Conservation (phyloP, 768 basidiomycete species). For the Dentipellis fragilis region DNA sequence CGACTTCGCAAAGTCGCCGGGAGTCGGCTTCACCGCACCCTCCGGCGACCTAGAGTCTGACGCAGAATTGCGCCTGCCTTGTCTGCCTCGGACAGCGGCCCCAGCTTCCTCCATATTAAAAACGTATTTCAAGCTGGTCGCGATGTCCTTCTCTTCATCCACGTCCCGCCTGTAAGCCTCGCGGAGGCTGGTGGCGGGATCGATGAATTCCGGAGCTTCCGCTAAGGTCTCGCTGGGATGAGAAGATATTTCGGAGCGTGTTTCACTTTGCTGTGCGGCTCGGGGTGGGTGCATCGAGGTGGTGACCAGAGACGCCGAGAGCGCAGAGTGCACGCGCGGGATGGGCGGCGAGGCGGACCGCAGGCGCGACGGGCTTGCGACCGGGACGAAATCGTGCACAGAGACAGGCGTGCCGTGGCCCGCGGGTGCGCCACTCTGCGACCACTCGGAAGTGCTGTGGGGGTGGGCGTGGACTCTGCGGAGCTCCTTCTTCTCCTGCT, state of each 20-base stretch:
- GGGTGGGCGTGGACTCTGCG: slow-evolving; percentile 6
- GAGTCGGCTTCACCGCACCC: not conserved
- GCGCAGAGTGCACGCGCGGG: slow-evolving; percentile 39
- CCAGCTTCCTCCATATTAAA: slow-evolving; percentile 31
- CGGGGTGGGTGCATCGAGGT: slow-evolving; percentile 22
- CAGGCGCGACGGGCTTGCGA: slow-evolving; percentile 26
- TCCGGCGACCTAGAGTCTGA: not conserved
- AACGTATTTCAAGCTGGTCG: slow-evolving; percentile 38
- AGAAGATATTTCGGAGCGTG: not conserved
- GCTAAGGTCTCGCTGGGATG: not conserved
- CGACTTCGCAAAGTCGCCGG: not conserved
- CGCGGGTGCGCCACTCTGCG: slow-evolving; percentile 1
- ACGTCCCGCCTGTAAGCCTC: slow-evolving; percentile 37
- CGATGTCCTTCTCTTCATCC: slow-evolving; percentile 34
- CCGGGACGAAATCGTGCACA: slow-evolving; percentile 51
- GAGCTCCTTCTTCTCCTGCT: slow-evolving; percentile 26
- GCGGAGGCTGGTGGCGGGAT: slow-evolving; percentile 13
- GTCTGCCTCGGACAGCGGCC: slow-evolving; percentile 7
- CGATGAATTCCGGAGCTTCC: not conserved
- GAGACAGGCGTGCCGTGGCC: slow-evolving; percentile 21
- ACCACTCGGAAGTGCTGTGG: not conserved
- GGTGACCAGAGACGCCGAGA: slow-evolving; percentile 61
- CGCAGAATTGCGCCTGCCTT: slow-evolving; percentile 1
- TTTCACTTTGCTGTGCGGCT: not conserved
- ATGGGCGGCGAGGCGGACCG: slow-evolving; percentile 26